Percentiles rank a stretch among this genome's conserved stretches.
These are phyloP conservation scores for Lentinus tigrinus DNA, from an alignment of 768 basidiomycete species.

Conservation along the genomic window DNA sequence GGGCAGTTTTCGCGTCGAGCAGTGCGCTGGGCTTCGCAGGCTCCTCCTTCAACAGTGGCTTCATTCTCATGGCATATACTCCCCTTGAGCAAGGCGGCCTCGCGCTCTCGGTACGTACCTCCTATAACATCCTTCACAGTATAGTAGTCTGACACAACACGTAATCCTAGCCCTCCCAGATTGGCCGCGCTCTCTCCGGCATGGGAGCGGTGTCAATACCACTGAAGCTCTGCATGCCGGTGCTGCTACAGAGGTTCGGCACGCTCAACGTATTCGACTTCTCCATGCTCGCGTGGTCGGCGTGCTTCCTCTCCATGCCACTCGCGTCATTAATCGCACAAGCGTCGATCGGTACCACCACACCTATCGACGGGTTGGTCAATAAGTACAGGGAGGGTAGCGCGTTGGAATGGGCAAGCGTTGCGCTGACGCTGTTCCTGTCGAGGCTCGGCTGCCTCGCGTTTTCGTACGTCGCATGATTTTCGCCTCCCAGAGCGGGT, in stretches of 20 bases:
- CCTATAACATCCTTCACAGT: neutral
- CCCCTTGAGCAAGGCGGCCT: conserved; percentile 58
- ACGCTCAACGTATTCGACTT: conserved; percentile 48
- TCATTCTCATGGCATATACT: conserved; percentile 67
- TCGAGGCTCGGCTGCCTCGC: conserved; percentile 48
- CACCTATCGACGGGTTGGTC: neutral
- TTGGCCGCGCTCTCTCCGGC: conserved; percentile 55
- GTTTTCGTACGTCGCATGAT: conserved; percentile 46
- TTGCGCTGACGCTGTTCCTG: conserved; percentile 44
- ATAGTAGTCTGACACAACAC: neutral
- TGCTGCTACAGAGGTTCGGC: conserved; percentile 49
- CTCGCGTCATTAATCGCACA: conserved; percentile 49
- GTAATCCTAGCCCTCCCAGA: conserved; percentile 45
- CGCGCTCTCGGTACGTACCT: conserved; percentile 49
- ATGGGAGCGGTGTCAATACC: conserved; percentile 50
- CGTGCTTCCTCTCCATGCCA: conserved; percentile 49
- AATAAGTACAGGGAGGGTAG: conserved; percentile 9
- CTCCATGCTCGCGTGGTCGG: conserved; percentile 54
- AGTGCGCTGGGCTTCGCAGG: conserved; percentile 52
- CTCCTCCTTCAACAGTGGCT: conserved; percentile 61
- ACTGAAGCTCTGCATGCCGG: conserved; percentile 55
- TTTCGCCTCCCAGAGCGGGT: neutral
- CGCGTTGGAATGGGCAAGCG: conserved; percentile 49
- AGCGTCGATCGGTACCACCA: conserved; percentile 17
- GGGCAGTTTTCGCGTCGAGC: conserved; percentile 50